These are phyloP conservation scores for Phytophthora citrophthora DNA, from an alignment of 352 stramenopile genomes.

Conservation along the genomic window DNA sequence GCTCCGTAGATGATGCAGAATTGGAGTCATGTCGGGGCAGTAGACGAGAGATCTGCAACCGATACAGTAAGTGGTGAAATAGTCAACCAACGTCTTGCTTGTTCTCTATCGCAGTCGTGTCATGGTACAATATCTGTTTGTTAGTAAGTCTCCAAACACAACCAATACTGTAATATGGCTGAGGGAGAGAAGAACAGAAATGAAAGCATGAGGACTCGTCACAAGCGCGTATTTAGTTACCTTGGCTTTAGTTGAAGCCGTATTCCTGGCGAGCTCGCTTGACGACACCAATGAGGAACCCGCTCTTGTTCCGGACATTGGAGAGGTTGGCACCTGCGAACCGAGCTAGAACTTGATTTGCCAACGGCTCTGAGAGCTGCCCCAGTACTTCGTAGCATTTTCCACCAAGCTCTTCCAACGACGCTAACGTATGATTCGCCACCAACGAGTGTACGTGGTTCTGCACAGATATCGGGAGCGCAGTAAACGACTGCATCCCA, in stretches of 20 bases:
- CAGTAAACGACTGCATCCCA: constrained; percentile 37
- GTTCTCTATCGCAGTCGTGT: neutral
- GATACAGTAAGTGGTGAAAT: constrained; percentile 21
- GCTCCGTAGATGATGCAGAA: constrained; percentile 49
- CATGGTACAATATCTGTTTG: neutral
- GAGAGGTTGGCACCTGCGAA: constrained; percentile 77
- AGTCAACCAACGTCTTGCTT: neutral
- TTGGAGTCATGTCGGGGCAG: constrained; percentile 1
- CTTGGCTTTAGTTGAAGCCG: constrained; percentile 54
- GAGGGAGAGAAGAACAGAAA: constrained; percentile 6
- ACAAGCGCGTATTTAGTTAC: constrained; percentile 5
- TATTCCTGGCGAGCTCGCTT: constrained; percentile 84
- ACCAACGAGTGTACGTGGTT: constrained; percentile 72
- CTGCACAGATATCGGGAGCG: constrained; percentile 68
- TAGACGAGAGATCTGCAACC: neutral
- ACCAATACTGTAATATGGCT: constrained; percentile 26
- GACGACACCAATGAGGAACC: constrained; percentile 84
- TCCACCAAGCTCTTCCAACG: constrained; percentile 75
- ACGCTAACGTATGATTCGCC: constrained; percentile 55
- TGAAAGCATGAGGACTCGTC: constrained; percentile 7
- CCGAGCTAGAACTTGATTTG: constrained; percentile 77
- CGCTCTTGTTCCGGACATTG: constrained; percentile 79
- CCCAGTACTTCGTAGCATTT: constrained; percentile 87
- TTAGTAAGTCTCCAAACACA: neutral
- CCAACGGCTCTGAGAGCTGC: constrained; percentile 73